phyloP scores from a whole-genome alignment of 306 rosid species.

The Malus fusca region DNA sequence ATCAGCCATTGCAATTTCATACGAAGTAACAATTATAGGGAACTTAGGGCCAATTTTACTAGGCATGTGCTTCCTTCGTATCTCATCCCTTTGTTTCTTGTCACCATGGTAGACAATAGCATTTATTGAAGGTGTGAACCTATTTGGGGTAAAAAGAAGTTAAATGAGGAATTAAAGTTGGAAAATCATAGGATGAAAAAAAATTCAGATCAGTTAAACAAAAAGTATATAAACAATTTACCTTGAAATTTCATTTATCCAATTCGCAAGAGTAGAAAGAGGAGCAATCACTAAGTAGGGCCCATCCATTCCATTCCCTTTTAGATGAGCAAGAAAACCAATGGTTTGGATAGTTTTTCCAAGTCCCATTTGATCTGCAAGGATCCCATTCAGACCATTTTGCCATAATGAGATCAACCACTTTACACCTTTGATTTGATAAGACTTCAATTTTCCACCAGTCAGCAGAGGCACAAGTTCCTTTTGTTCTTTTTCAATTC shows the following conservation, averaged over 20 bases:
- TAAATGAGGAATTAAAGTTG: not conserved
- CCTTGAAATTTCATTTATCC: conserved; percentile 85
- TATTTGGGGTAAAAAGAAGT: conserved; percentile 10
- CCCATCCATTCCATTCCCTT: conserved; percentile 78
- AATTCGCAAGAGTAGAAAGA: conserved; percentile 89
- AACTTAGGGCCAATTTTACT: conserved; percentile 61
- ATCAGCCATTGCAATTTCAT: conserved; percentile 77
- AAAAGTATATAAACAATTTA: conserved; percentile 12
- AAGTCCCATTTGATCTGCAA: conserved; percentile 99
- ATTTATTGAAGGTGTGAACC: conserved; percentile 71
- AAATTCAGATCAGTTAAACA: not conserved
- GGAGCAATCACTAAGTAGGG: conserved; percentile 92
- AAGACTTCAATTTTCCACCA: conserved; percentile 79
- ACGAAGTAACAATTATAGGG: conserved; percentile 86
- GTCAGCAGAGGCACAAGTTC: conserved; percentile 82
- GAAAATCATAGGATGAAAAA: conserved; percentile 3
- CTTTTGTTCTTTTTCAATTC: conserved; percentile 63
- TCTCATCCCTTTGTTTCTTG: conserved; percentile 63
- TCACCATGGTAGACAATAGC: conserved; percentile 70
- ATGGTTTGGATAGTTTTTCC: conserved; percentile 98
- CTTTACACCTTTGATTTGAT: conserved; percentile 89
- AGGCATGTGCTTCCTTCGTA: conserved; percentile 78
- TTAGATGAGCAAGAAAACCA: conserved; percentile 82
- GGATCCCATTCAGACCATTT: conserved; percentile 96
- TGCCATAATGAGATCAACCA: conserved; percentile 99